Evolutionary conservation across 2,329 filamentous ascomycete species (phyloP).

Genomic region (Eutypa lata): DNA sequence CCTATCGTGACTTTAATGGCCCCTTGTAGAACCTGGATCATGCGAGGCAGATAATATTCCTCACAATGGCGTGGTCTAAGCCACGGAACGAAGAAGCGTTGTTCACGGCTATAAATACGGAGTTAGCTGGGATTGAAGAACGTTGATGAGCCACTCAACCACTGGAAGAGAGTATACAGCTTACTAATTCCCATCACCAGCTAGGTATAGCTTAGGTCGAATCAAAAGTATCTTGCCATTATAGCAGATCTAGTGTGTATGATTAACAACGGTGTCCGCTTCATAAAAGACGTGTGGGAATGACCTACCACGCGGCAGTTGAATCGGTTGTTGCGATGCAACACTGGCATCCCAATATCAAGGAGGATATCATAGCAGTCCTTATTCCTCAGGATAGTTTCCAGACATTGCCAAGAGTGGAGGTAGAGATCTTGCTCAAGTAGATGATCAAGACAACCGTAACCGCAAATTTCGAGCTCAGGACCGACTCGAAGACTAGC

Average conservation of each 20-base stretch:
- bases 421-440: constrained; percentile 55
- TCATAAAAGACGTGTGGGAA: not conserved
- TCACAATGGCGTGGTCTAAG: constrained; percentile 55
- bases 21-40: constrained; percentile 52
- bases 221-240: constrained; percentile 69
- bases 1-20: constrained; percentile 57
- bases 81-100: constrained; percentile 64
- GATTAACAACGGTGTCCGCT: not conserved
- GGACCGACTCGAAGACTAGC: constrained; percentile 61
- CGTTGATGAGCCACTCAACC: not conserved
- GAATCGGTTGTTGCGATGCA: constrained; percentile 60
- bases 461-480: constrained; percentile 55
- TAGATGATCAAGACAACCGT: constrained; percentile 67
- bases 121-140: constrained; percentile 51
- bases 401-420: constrained; percentile 62
- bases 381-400: constrained; percentile 56
- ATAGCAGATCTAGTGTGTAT: constrained; percentile 43
- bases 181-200: constrained; percentile 70
- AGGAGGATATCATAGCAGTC: constrained; percentile 64
- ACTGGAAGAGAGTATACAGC: not conserved
- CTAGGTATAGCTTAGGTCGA: constrained; percentile 68
- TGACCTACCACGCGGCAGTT: constrained; percentile 54
- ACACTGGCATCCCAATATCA: constrained; percentile 61
- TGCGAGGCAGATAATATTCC: constrained; percentile 60
- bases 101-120: constrained; percentile 58